A percentile compares a stretch with the other conserved stretches of the same genome.
phyloP scores from a whole-genome alignment of 768 basidiomycete species.

The Galerina sulciceps region DNA sequence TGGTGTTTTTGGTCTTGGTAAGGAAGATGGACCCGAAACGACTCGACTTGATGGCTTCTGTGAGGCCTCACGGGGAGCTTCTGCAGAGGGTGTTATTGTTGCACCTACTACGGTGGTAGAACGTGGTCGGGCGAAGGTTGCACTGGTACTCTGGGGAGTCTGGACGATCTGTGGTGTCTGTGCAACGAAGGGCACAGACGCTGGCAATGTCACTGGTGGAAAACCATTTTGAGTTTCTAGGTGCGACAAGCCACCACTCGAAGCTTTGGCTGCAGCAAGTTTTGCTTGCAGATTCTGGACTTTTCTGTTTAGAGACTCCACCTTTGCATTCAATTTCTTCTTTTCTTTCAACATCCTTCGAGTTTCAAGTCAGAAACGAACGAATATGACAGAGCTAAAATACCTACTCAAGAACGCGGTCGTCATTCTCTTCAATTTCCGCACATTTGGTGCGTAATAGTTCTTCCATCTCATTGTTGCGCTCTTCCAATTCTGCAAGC shows the following conservation, averaged over 20 bases:
- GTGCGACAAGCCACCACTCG: conserved; percentile 17
- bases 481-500: conserved; percentile 66
- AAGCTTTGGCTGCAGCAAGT: conserved; percentile 55
- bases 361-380: conserved; percentile 6
- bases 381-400: neutral
- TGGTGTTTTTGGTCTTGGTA: conserved; percentile 57
- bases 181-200: conserved; percentile 1
- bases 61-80: conserved; percentile 17
- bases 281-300: conserved; percentile 74
- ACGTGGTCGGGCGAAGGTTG: conserved; percentile 27
- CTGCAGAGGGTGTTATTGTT: conserved; percentile 12
- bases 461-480: conserved; percentile 77
- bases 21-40: conserved; percentile 48
- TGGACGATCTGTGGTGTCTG: conserved; percentile 5
- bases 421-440: conserved; percentile 87
- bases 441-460: conserved; percentile 67
- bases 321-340: conserved; percentile 72
- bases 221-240: conserved; percentile 13
- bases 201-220: neutral
- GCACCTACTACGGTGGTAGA: conserved; percentile 31
- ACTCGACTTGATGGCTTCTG: conserved; percentile 33
- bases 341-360: conserved; percentile 77
- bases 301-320: conserved; percentile 75
- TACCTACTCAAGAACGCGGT: conserved; percentile 76
- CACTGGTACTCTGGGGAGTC: conserved; percentile 6